phyloP scores from a whole-genome alignment of 495 filamentous ascomycete species.

The Cercophora samala region DNA sequence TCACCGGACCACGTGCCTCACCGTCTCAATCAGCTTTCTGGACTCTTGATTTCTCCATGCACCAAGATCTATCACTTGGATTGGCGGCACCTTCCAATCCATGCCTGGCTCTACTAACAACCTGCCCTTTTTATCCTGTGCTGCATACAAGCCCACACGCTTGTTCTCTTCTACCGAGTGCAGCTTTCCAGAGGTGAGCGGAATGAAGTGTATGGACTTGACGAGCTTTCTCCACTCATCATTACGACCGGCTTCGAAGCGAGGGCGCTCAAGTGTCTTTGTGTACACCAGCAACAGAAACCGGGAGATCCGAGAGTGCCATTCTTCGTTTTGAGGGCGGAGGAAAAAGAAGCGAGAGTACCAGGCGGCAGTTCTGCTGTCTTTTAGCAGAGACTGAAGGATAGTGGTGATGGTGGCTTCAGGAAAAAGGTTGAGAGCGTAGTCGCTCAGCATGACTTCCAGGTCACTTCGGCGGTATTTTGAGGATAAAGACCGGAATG shows the following conservation, averaged over 20 bases:
- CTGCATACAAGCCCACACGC: not conserved
- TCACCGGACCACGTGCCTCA: not conserved
- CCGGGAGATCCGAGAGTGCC: not conserved
- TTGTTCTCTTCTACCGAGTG: not conserved
- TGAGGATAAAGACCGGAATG: not conserved
- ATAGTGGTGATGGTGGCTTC: not conserved
- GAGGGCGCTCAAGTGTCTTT: not conserved
- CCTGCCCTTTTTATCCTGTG: not conserved
- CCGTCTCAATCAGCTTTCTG: not conserved
- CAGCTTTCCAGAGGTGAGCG: not conserved
- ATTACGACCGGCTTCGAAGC: not conserved
- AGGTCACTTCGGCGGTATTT: not conserved
- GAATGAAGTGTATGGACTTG: not conserved
- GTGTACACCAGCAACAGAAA: not conserved
- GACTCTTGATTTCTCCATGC: not conserved
- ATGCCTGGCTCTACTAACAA: not conserved
- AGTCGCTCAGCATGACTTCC: not conserved
- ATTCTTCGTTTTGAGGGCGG: not conserved
- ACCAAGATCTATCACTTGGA: not conserved
- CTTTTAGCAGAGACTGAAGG: not conserved
- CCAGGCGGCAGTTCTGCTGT: not conserved
- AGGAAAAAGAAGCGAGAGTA: not conserved
- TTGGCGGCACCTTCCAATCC: not conserved
- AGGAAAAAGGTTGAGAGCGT: not conserved
- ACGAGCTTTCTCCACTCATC: not conserved